Conservation (phyloP, 768 basidiomycete genomes). For the Tephrocybe sp. region DNA sequence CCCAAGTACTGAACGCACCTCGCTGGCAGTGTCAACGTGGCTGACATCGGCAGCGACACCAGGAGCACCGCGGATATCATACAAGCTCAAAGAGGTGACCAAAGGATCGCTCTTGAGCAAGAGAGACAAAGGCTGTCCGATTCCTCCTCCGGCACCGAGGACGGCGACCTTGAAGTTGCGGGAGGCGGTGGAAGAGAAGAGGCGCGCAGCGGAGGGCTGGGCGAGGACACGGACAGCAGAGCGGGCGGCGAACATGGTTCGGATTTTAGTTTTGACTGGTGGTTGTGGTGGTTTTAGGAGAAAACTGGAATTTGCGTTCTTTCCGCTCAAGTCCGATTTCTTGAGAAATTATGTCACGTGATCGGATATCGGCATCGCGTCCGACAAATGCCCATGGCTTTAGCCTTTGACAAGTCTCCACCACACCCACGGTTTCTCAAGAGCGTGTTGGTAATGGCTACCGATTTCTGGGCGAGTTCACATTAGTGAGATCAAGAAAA, state of each 20-base stretch:
- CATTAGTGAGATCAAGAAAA: slow-evolving; percentile 65
- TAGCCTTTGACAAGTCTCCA: background rate
- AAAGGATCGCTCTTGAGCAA: slow-evolving; percentile 92
- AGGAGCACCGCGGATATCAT: slow-evolving; percentile 93
- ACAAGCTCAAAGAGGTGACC: slow-evolving; percentile 81
- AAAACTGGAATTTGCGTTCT: slow-evolving; percentile 9
- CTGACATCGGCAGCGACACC: slow-evolving; percentile 98
- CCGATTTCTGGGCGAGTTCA: slow-evolving; percentile 90
- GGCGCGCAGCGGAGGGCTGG: slow-evolving; percentile 46
- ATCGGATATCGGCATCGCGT: background rate
- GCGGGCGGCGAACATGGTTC: slow-evolving; percentile 64
- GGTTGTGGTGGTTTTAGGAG: slow-evolving; percentile 15
- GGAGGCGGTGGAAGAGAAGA: slow-evolving; percentile 73
- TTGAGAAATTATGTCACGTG: background rate
- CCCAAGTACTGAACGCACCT: slow-evolving; percentile 44
- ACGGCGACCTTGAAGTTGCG: slow-evolving; percentile 89
- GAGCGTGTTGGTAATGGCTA: slow-evolving; percentile 71
- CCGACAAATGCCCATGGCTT: background rate
- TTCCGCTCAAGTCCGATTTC: slow-evolving; percentile 14
- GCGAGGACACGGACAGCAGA: slow-evolving; percentile 56
- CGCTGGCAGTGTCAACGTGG: slow-evolving; percentile 85
- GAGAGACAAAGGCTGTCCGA: slow-evolving; percentile 95
- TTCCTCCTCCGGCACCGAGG: slow-evolving; percentile 97
- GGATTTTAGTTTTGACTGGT: slow-evolving; percentile 15
- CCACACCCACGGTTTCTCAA: no score